Evolutionary conservation across 2,329 filamentous ascomycete species (phyloP), one percentile per base, ranked within the genome.

Genomic region (Stemphylium lycopersici): DNA sequence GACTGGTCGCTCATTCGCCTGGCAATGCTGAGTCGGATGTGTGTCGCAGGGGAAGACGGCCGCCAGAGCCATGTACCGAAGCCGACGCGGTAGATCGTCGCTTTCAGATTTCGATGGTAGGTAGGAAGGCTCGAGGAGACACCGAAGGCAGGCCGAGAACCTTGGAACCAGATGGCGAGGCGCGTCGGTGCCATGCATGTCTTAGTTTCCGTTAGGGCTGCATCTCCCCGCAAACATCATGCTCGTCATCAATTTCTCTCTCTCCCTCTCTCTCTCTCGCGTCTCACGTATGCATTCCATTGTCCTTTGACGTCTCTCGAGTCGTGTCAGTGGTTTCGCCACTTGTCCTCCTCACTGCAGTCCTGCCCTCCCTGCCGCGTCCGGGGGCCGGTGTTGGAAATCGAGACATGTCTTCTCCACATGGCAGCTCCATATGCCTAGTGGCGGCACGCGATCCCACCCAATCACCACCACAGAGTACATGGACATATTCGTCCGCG

Each of bases 131-230:
- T 64, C 56, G 56, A 49, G 48, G 55, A 58, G 56, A 58, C 60
- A 61, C 61, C 61, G 63, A 59, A 54, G 52, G 49, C 56, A 56
- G 59, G 59, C 57, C 61, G 62, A 55, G 66, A 61, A 63, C 48
- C 52, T 50, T 53, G 60, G 53, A 45, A 32, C 52, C 47, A 40
- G 20, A 34, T 47, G 43, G 46, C 34, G 50, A 42, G 41, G 37
- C 11, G 22, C 42, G 52, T 55, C 48, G 62, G 57, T 61, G 59
- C 46, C 48, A 52, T 62, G 61, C 61, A 60, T 62, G 54, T 52
- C 48, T 54, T 66, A 66, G 63, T 59, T 59, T 56, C 61, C 59
- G 59, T 54, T 60, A 57, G 58, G 58, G 62, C 64, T 64, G 61
- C 58, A 56, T 61, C 58, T 54, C 61, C 61, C 61, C 57, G 55